These are phyloP conservation scores for Prunus padus DNA, from an alignment of 306 rosid genomes.

Conservation along the genomic window DNA sequence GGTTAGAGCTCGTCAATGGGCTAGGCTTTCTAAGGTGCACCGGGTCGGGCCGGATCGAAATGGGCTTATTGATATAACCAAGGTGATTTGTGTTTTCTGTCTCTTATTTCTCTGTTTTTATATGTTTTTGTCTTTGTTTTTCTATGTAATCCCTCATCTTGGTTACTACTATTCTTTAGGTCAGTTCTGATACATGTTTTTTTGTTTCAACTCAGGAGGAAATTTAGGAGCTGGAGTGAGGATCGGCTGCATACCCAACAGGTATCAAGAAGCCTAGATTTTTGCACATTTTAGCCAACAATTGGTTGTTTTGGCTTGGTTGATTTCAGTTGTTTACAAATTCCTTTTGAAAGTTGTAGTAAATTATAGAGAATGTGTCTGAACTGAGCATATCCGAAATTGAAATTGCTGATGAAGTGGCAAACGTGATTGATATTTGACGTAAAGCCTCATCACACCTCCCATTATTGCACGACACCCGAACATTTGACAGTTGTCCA, in stretches of 20 bases:
- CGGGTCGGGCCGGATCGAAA: too few relatives aligned
- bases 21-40: too few relatives aligned
- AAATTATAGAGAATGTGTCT: neutral
- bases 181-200: constrained; percentile 17
- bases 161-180: constrained; percentile 14
- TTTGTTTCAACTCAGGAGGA: constrained; percentile 67
- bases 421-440: too few relatives aligned
- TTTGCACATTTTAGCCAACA: constrained; percentile 16
- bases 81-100: too few relatives aligned
- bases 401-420: neutral
- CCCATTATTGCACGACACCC: too few relatives aligned
- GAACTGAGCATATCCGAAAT: neutral
- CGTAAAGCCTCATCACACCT: too few relatives aligned
- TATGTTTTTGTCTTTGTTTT: too few relatives aligned
- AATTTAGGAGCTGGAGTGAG: constrained; percentile 95
- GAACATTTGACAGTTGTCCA: too few relatives aligned
- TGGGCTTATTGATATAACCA: too few relatives aligned
- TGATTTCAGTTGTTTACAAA: constrained; percentile 5
- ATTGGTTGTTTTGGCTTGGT: neutral
- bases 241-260: constrained; percentile 94
- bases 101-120: too few relatives aligned
- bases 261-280: constrained; percentile 45
- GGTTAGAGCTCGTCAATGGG: too few relatives aligned
- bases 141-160: constrained; percentile 29
- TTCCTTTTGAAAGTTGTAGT: neutral